phyloP scores from a whole-genome alignment of 768 basidiomycete species.

The Auricularia sp. region DNA sequence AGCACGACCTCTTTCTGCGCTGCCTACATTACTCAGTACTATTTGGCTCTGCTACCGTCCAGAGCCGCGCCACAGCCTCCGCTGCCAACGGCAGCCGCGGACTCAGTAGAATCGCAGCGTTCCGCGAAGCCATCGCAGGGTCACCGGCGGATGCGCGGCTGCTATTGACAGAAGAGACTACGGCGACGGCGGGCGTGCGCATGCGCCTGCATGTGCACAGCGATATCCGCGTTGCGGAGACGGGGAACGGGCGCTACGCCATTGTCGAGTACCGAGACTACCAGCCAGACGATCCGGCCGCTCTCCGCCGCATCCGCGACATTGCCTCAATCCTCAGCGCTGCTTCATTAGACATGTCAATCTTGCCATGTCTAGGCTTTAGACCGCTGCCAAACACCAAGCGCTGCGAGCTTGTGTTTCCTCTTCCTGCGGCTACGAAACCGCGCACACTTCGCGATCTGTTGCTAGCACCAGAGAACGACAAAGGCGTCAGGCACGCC shows the following conservation, averaged over 20 bases:
- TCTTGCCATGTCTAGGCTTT: slow-evolving; percentile 1
- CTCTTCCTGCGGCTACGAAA: too few species aligned
- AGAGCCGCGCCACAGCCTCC: background rate
- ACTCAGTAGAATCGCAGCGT: too few species aligned
- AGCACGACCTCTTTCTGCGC: slow-evolving; percentile 1
- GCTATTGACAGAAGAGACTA: background rate
- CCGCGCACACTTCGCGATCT: too few species aligned
- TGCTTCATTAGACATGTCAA: background rate
- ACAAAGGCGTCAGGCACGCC: too few species aligned
- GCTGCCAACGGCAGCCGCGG: background rate
- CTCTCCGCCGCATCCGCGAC: background rate
- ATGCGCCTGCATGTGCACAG: too few species aligned
- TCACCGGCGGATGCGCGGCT: background rate
- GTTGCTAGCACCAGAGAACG: too few species aligned
- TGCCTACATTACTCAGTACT: slow-evolving; percentile 1
- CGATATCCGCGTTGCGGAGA: too few species aligned
- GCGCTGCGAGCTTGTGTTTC: background rate
- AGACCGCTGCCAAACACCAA: background rate
- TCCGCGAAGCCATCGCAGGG: background rate
- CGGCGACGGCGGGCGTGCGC: too few species aligned
- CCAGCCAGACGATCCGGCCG: background rate
- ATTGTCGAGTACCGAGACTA: background rate
- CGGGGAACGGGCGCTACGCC: background rate
- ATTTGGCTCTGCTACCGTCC: background rate
- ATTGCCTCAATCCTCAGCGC: background rate